These are phyloP conservation scores for Herpotrichia juniperi DNA, from an alignment of 2,329 filamentous ascomycete genomes.

Conservation along the genomic window DNA sequence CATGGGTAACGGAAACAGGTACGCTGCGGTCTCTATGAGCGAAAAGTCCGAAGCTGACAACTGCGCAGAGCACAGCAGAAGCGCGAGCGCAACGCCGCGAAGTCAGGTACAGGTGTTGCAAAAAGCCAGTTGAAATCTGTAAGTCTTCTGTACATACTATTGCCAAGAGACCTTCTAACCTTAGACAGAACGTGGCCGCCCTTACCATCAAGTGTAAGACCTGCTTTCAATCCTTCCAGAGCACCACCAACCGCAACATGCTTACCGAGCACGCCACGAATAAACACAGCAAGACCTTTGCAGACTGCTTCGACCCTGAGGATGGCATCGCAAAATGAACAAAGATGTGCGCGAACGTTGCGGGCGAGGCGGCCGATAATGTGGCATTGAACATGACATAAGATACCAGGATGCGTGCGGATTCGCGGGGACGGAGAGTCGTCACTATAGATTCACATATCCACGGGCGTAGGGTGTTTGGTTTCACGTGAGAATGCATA, in stretches of 20 bases:
- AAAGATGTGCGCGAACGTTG: background rate
- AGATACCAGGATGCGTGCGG: constrained; percentile 18
- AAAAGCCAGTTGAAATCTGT: constrained; percentile 46
- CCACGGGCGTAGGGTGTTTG: constrained; percentile 6
- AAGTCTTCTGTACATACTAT: constrained; percentile 15
- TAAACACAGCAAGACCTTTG: constrained; percentile 75
- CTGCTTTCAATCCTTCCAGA: constrained; percentile 80
- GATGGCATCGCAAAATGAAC: constrained; percentile 32
- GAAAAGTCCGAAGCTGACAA: constrained; percentile 20
- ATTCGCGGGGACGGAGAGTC: constrained; percentile 1
- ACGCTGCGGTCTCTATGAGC: constrained; percentile 14
- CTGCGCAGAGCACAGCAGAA: constrained; percentile 42
- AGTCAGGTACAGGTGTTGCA: constrained; percentile 31
- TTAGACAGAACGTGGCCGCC: constrained; percentile 69
- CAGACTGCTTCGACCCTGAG: constrained; percentile 67
- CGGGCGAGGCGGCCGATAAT: background rate
- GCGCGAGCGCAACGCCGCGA: constrained; percentile 42
- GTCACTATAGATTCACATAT: background rate
- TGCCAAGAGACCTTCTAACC: background rate
- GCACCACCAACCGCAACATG: constrained; percentile 75
- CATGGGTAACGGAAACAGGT: constrained; percentile 49
- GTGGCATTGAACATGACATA: constrained; percentile 6
- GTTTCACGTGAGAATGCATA: constrained; percentile 12
- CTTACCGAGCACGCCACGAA: constrained; percentile 75
- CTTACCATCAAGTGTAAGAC: constrained; percentile 77